Evolutionary conservation across 192 early-diverging fungal genomes (phyloP).

Genomic region (Entrophospora sp.): DNA sequence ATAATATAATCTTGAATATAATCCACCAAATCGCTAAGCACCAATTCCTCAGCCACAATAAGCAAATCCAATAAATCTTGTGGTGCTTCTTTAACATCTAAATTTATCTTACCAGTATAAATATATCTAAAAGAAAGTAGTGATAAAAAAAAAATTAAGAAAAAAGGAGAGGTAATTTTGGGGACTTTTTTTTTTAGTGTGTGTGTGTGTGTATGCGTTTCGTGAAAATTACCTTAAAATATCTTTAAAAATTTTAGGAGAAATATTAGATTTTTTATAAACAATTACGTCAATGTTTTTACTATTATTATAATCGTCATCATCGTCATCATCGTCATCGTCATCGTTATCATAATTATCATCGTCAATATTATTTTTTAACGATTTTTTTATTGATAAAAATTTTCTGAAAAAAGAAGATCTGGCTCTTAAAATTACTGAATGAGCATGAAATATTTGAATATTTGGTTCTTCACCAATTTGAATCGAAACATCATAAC

Average conservation of each 20-base stretch:
- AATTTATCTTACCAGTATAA: not conserved
- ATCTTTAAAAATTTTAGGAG: not conserved
- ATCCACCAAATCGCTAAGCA: not conserved
- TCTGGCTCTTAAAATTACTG: slow-evolving; percentile 4
- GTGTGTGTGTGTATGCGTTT: too few relatives aligned
- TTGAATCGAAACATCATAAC: slow-evolving; percentile 7
- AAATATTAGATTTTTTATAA: slow-evolving; percentile 1
- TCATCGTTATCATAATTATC: too few relatives aligned
- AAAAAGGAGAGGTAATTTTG: too few relatives aligned
- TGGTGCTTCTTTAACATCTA: not conserved
- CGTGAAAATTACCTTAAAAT: too few relatives aligned
- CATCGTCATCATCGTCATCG: too few relatives aligned
- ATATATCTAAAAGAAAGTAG: too few relatives aligned
- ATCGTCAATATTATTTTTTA: not conserved
- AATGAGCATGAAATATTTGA: not conserved
- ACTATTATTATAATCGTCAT: too few relatives aligned
- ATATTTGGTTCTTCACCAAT: slow-evolving; percentile 3
- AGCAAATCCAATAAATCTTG: not conserved
- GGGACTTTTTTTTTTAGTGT: too few relatives aligned
- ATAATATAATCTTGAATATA: not conserved
- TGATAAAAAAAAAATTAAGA: too few relatives aligned
- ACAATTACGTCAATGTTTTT: not conserved
- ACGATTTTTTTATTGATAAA: not conserved
- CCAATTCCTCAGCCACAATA: not conserved
- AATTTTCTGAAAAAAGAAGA: not conserved